Evolutionary conservation across 768 basidiomycete species (phyloP), one percentile per base, ranked within the genome.

Genomic region (Mycena galopus): DNA sequence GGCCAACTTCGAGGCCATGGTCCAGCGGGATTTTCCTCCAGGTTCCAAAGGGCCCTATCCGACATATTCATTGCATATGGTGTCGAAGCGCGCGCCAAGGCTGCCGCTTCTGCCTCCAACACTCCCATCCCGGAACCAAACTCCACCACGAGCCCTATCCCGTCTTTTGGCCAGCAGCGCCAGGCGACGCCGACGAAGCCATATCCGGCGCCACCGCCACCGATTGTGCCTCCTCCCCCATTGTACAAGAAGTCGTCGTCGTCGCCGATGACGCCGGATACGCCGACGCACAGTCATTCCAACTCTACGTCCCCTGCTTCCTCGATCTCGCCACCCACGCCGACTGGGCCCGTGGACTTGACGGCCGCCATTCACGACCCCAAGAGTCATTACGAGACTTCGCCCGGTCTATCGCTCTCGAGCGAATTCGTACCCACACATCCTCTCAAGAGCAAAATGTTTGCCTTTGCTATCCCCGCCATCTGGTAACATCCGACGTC

Each of bases 241-340:
- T 4, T 81, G 80, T 2, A 79, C 73, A 51, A 76, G 73, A 75
- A 72, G 37, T 51, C 73, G 71, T 4, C 73, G 71, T 4, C 81
- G 71, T 53, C 82, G 57, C 58, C 83, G 64, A 69, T 82, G 67
- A 77, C 88, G 1, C 89, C 90, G 35, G 86, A 90, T 51, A 91
- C 90, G 0, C 91, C 91, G 0, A 87, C 88, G 0, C 84, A 89
- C 0, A 86, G 85, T 17, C 87, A 86, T 69, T 88, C 90, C 0
- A 82, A 81, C 32, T 84, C 89, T 3, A 84, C 89, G 0, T 91
- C 90, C 0, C 90, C 91, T 0, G 88, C 90, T 0, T 90, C 90
- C 1, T 90, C 91, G 1, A 88, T 86, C 0, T 91, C 90, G 1
- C 91, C 91, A 0, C 86, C 87, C 5, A 92, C 91, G 2, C 91